These are phyloP conservation scores for Geotrichum histeridarum DNA, from an alignment of 1,139 yeast genomes.

Conservation along the genomic window DNA sequence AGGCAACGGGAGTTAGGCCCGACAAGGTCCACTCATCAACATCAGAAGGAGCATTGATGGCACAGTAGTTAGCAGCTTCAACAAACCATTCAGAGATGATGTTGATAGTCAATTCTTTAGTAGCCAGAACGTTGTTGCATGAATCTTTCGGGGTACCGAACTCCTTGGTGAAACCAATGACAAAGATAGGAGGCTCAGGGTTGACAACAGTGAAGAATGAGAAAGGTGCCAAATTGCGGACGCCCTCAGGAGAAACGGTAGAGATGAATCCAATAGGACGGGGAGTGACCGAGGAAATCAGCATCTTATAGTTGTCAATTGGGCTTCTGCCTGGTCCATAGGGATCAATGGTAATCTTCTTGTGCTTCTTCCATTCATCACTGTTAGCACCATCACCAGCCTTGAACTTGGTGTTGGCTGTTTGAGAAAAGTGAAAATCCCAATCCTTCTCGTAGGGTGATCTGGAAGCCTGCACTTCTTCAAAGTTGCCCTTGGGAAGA, in stretches of 20 bases:
- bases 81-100: conserved; percentile 59
- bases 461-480: conserved; percentile 33
- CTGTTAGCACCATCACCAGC: conserved; percentile 48
- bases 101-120: conserved; percentile 54
- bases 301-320: conserved; percentile 47
- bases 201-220: conserved; percentile 50
- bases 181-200: conserved; percentile 57
- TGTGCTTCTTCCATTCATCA: conserved; percentile 39
- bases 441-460: conserved; percentile 31
- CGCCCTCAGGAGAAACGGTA: conserved; percentile 44
- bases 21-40: conserved; percentile 53
- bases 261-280: conserved; percentile 58
- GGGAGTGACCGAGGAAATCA: conserved; percentile 50
- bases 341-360: conserved; percentile 50
- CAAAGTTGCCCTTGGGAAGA: conserved; percentile 28
- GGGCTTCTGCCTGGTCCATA: conserved; percentile 42
- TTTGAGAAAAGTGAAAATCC: conserved; percentile 24
- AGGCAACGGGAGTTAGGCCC: conserved; percentile 49
- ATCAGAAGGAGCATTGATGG: conserved; percentile 46
- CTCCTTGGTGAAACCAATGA: conserved; percentile 46
- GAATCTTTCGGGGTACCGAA: conserved; percentile 47
- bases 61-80: conserved; percentile 57
- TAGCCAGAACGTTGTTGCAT: conserved; percentile 45
- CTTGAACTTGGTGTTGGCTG: conserved; percentile 39
- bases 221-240: conserved; percentile 53